A percentile compares a stretch with the other conserved stretches of the same genome.
Evolutionary conservation across 2,329 filamentous ascomycete genomes (phyloP).

Genomic region (Cladophialophora chaetospira): DNA sequence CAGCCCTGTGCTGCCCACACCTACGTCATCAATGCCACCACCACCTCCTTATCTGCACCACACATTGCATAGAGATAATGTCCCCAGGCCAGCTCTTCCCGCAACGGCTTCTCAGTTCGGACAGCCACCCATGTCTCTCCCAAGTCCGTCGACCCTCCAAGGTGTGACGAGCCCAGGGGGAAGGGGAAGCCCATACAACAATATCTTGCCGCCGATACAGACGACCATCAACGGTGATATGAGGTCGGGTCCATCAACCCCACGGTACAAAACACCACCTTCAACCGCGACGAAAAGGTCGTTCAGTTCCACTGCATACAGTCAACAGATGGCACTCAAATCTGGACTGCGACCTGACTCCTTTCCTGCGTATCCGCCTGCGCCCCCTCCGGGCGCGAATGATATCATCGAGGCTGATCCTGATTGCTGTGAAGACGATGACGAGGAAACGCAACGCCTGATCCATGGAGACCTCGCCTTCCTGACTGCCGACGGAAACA

Average conservation of each 20-base stretch:
- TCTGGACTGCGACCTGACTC: slow-evolving; percentile 23
- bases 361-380: not conserved
- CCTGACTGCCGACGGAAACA: slow-evolving; percentile 14
- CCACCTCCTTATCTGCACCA: slow-evolving; percentile 14
- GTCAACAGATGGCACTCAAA: slow-evolving; percentile 15
- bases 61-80: not conserved
- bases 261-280: slow-evolving; percentile 16
- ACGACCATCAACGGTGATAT: not conserved
- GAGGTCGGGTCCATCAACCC: not conserved
- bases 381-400: not conserved
- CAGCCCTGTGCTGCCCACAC: slow-evolving; percentile 18
- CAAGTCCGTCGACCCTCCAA: not conserved
- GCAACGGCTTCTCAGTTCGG: slow-evolving; percentile 3
- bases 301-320: slow-evolving; percentile 14
- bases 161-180: slow-evolving; percentile 6
- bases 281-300: slow-evolving; percentile 19
- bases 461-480: not conserved
- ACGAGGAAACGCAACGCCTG: slow-evolving; percentile 10
- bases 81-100: not conserved
- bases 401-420: slow-evolving; percentile 24
- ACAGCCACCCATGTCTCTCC: not conserved
- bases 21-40: slow-evolving; percentile 23
- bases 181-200: slow-evolving; percentile 10
- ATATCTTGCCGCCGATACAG: slow-evolving; percentile 10
- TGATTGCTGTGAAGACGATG: not conserved